Evolutionary conservation across 495 filamentous ascomycete species (phyloP).

Genomic region (Darksidea phi): DNA sequence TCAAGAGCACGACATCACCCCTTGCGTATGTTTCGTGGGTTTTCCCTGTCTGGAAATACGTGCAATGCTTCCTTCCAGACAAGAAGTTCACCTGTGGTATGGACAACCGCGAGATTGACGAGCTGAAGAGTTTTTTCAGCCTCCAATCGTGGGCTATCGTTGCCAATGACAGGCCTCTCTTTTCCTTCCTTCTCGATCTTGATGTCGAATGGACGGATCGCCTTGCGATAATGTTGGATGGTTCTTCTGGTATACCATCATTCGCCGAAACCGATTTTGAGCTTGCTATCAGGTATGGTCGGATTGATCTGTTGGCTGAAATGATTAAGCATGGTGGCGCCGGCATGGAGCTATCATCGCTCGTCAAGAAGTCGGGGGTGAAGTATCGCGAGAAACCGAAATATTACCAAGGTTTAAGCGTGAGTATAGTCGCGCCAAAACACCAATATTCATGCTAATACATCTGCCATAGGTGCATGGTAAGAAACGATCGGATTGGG

Average conservation of each 20-base stretch:
- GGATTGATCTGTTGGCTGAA: conserved; percentile 48
- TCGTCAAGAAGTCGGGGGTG: conserved; percentile 60
- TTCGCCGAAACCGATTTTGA: conserved; percentile 37
- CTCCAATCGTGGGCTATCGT: conserved; percentile 39
- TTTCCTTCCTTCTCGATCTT: conserved; percentile 50
- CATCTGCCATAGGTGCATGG: conserved; percentile 52
- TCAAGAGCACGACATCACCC: conserved; percentile 59
- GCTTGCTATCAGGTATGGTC: conserved; percentile 49
- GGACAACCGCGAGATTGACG: conserved; percentile 4
- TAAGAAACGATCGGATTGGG: conserved; percentile 66
- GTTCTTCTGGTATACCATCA: conserved; percentile 32
- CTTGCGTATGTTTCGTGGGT: conserved; percentile 46
- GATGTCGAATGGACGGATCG: conserved; percentile 36
- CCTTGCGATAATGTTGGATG: conserved; percentile 21
- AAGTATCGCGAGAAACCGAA: conserved; percentile 58
- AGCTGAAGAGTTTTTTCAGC: not conserved
- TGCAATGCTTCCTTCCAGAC: conserved; percentile 26
- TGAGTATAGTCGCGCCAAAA: conserved; percentile 1
- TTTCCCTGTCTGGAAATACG: conserved; percentile 39
- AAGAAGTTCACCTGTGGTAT: conserved; percentile 2
- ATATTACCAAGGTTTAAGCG: conserved; percentile 69
- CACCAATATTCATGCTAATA: not conserved
- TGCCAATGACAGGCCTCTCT: conserved; percentile 44
- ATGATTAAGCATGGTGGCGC: conserved; percentile 57
- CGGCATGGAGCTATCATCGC: conserved; percentile 62